Evolutionary conservation across 352 stramenopile genomes (phyloP).

Genomic region (Saprolegnia diclina): DNA sequence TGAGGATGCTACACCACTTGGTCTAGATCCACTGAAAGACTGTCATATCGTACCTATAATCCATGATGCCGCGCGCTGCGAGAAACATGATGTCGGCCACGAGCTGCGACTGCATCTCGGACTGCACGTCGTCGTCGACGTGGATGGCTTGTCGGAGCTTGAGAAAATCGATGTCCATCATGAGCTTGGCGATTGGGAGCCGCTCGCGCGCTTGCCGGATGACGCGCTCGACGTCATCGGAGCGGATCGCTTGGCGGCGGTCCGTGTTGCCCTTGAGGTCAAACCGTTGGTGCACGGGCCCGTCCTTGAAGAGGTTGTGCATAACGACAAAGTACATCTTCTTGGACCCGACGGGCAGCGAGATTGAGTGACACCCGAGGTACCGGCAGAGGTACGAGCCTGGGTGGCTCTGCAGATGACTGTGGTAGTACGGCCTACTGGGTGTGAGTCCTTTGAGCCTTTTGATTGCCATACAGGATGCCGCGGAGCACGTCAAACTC

Average conservation of each 20-base stretch:
- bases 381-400: conserved; percentile 73
- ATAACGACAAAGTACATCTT: conserved; percentile 87
- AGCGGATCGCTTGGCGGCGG: conserved; percentile 60
- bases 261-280: conserved; percentile 81
- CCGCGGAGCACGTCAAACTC: conserved; percentile 76
- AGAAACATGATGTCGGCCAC: conserved; percentile 80
- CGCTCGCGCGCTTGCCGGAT: conserved; percentile 58
- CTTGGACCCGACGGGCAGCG: conserved; percentile 70
- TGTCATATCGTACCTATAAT: conserved; percentile 41
- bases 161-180: conserved; percentile 85
- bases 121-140: conserved; percentile 40
- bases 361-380: conserved; percentile 83
- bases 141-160: conserved; percentile 58
- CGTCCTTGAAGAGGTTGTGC: conserved; percentile 81
- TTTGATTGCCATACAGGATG: conserved; percentile 47
- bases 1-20: conserved; percentile 40
- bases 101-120: conserved; percentile 51
- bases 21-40: neutral
- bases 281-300: conserved; percentile 48
- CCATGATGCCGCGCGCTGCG: conserved; percentile 72
- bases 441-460: neutral
- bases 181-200: conserved; percentile 56
- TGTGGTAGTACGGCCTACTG: conserved; percentile 64
- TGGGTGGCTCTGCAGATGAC: conserved; percentile 69
- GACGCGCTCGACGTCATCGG: conserved; percentile 48